These are phyloP conservation scores for Porpolomopsis calyptriformis DNA, from an alignment of 768 basidiomycete genomes.

Conservation along the genomic window DNA sequence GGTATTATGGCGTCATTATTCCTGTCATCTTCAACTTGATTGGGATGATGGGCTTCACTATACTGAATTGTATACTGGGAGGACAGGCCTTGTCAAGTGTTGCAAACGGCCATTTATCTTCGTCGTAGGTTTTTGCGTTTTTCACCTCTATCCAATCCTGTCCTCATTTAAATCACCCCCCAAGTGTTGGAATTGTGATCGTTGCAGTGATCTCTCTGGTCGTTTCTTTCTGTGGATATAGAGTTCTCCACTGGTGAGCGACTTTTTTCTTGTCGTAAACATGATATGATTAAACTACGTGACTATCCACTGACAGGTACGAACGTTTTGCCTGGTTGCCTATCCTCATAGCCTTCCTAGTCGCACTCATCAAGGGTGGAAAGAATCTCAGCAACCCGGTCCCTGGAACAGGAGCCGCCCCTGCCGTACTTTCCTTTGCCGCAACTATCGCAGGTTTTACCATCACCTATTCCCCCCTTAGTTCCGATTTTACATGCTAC, in stretches of 20 bases:
- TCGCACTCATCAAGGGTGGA: constrained; percentile 43
- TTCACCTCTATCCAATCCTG: not conserved
- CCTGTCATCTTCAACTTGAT: constrained; percentile 41
- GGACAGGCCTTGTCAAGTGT: constrained; percentile 31
- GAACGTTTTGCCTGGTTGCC: constrained; percentile 49
- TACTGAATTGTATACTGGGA: constrained; percentile 52
- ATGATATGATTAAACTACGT: not conserved
- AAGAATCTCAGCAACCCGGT: constrained; percentile 32
- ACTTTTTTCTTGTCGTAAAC: not conserved
- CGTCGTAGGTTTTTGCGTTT: constrained; percentile 18
- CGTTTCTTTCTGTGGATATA: constrained; percentile 48
- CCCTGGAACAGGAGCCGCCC: constrained; percentile 27
- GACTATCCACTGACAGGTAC: constrained; percentile 27
- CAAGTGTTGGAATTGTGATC: constrained; percentile 46
- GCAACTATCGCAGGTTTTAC: constrained; percentile 46
- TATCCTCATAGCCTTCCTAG: constrained; percentile 41
- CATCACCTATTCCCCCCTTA: constrained; percentile 33
- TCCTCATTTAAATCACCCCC: not conserved
- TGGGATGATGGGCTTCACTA: constrained; percentile 47
- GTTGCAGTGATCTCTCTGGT: constrained; percentile 42
- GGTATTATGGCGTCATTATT: constrained; percentile 45
- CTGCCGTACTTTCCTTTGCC: constrained; percentile 35
- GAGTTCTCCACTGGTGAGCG: constrained; percentile 37
- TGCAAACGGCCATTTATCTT: constrained; percentile 19
- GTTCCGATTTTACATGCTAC: constrained; percentile 51